A percentile compares a stretch with the other conserved stretches of the same genome.
phyloP scores from a whole-genome alignment of 2,329 filamentous ascomycete species.

The Ascochyta pisi region DNA sequence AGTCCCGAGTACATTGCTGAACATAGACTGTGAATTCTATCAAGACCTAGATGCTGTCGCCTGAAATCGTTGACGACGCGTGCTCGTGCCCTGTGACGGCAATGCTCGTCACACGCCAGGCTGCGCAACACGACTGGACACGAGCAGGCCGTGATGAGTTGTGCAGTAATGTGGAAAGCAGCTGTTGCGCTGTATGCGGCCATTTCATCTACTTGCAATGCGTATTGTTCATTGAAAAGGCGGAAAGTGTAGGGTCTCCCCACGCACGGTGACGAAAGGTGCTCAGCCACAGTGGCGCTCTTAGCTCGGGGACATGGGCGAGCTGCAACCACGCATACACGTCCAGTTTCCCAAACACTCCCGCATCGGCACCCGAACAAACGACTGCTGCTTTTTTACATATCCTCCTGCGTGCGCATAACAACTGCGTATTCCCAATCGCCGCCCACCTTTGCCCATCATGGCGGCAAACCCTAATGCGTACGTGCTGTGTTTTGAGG shows the following conservation, averaged over 20 bases:
- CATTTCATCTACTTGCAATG: neutral
- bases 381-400: conserved; percentile 12
- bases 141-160: neutral
- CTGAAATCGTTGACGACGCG: conserved; percentile 45
- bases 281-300: conserved; percentile 17
- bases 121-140: neutral
- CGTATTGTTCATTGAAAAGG: neutral
- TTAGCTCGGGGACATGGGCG: conserved; percentile 19
- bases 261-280: conserved; percentile 3
- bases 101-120: conserved; percentile 26
- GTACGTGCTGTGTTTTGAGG: conserved; percentile 36
- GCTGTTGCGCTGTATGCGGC: neutral
- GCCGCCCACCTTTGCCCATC: conserved; percentile 30
- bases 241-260: neutral
- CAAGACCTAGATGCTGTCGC: conserved; percentile 39
- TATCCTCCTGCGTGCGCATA: conserved; percentile 10
- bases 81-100: conserved; percentile 37
- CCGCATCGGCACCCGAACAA: conserved; percentile 24
- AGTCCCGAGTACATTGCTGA: conserved; percentile 32
- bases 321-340: conserved; percentile 25
- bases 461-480: conserved; percentile 53
- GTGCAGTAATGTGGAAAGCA: neutral
- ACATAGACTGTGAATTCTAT: conserved; percentile 40
- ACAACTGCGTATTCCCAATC: conserved; percentile 6
- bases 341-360: conserved; percentile 29